These are phyloP conservation scores for Phytopythium vexans DNA, from an alignment of 352 stramenopile species.

Conservation along the genomic window DNA sequence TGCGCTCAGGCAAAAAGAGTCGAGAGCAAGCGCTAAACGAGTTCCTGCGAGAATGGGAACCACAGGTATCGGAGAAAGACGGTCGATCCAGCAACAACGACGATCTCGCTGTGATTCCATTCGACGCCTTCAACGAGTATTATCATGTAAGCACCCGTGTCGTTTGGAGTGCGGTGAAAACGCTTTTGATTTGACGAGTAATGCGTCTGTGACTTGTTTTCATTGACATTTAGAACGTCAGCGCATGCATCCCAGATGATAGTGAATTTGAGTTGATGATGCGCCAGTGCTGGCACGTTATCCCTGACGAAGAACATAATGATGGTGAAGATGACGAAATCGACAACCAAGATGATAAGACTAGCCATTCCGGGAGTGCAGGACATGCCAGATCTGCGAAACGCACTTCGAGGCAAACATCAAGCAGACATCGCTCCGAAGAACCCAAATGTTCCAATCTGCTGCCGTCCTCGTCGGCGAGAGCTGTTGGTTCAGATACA, in stretches of 20 bases:
- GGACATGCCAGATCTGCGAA: no score
- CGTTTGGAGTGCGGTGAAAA: neutral
- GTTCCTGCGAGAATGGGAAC: conserved; percentile 75
- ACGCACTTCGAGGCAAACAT: neutral
- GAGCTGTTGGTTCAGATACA: no score
- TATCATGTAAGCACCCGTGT: conserved; percentile 51
- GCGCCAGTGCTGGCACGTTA: conserved; percentile 57
- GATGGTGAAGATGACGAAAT: conserved; percentile 10
- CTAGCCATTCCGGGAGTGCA: no score
- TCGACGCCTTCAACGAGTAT: conserved; percentile 69
- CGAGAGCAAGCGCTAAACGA: conserved; percentile 47
- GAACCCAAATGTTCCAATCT: no score
- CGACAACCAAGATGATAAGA: neutral
- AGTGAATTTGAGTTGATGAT: conserved; percentile 87
- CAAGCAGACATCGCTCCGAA: neutral
- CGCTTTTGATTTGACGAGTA: no score
- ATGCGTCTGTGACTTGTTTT: neutral
- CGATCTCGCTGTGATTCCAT: conserved; percentile 26
- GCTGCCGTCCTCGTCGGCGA: no score
- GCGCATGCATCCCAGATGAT: conserved; percentile 68
- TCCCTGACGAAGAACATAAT: conserved; percentile 21
- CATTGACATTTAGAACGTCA: conserved; percentile 62
- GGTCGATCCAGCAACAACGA: conserved; percentile 19
- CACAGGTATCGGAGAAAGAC: conserved; percentile 7
- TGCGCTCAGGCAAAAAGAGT: conserved; percentile 62